Conservation (phyloP, 257 asterid species). For the Solanum chaucha region DNA sequence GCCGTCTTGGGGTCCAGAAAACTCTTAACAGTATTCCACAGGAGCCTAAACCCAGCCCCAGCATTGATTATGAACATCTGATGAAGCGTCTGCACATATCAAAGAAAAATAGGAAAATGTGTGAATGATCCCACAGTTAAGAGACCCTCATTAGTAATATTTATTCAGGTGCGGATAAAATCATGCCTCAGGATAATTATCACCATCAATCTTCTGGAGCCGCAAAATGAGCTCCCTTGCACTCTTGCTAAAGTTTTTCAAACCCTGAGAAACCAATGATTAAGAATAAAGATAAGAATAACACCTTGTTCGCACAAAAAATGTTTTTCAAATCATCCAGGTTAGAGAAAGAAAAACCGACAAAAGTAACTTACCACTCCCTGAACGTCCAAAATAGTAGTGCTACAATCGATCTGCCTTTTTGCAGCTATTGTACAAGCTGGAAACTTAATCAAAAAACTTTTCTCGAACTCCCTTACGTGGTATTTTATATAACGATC, state of each 20-base stretch:
- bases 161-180: conserved; percentile 2
- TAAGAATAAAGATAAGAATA: not conserved
- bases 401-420: conserved; percentile 89
- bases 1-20: conserved; percentile 91
- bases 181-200: conserved; percentile 86
- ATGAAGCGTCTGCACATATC: conserved; percentile 71
- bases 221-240: conserved; percentile 83
- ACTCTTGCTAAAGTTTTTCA: conserved; percentile 72
- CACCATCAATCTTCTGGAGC: conserved; percentile 91
- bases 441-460: conserved; percentile 76
- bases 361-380: conserved; percentile 70
- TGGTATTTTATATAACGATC: conserved; percentile 83
- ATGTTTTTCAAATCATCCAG: not conserved
- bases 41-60: conserved; percentile 82
- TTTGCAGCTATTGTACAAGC: conserved; percentile 96
- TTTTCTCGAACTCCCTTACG: conserved; percentile 78
- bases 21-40: conserved; percentile 80
- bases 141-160: not conserved
- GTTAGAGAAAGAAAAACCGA: not conserved
- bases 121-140: not conserved
- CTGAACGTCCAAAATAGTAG: conserved; percentile 96
- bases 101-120: conserved; percentile 3
- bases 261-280: conserved; percentile 43
- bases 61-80: conserved; percentile 97
- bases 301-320: not conserved